Evolutionary conservation across 2,329 filamentous ascomycete genomes (phyloP), one percentile per base, ranked within the genome.

Genomic region (Davidsoniella neocaledoniae): DNA sequence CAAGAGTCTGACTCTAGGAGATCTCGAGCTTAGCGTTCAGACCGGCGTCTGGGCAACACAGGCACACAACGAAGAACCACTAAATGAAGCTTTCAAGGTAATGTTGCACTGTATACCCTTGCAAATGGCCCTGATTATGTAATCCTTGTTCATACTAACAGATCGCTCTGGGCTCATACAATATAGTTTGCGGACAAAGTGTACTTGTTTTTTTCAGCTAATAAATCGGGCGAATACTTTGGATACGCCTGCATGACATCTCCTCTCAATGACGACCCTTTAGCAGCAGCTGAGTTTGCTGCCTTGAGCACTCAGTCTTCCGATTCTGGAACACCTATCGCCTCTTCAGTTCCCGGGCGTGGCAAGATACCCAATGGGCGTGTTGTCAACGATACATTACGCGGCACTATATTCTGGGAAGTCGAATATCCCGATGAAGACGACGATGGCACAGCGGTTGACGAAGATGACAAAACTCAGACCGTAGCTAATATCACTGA

Each of bases 371-470:
- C 88, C 0, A 81, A 76, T 58, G 90, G 90, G 21, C 79, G 80
- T 49, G 93, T 96, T 52, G 90, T 95, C 43, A 86, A 94, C 58
- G 90, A 96, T 61, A 88, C 85, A 3, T 83, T 86, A 0, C 76
- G 90, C n/a, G 90, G 90, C 0, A 95, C 88, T 0, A 94, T 95
- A 39, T 96, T 96, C 59, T 96, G 90, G 90, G 90, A 96, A 62
- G 81, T 81, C 4, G 8, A 17, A 29, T 26, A 33, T 17, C 16
- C 29, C 5, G 81, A 90, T 46, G 64, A 71, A 29, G 14, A 23
- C 41, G 41, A 4, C n/a, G 16, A 17, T 9, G 43, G 75, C 76
- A 0, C 78, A 79, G 63, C 64, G 42, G 70, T 65, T 7, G 66
- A 66, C 17, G 57, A 58, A 3, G 72, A 73, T n/a, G 69, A 70